phyloP scores from a whole-genome alignment of 2,329 filamentous ascomycete species.

The Neonectria neomacrospora region DNA sequence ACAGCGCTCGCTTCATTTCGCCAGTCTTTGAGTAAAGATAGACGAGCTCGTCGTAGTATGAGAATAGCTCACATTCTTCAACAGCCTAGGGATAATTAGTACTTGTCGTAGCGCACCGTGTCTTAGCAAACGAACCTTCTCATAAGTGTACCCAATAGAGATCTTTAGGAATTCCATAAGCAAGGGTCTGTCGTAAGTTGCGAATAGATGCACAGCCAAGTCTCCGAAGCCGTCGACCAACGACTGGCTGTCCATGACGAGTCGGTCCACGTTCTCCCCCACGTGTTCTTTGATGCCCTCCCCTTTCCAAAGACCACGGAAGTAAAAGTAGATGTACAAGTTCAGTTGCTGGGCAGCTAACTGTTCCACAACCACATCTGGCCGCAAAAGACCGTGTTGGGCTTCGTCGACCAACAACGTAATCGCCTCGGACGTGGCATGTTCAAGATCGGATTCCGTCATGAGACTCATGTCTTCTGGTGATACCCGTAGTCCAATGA shows the following conservation, averaged over 20 bases:
- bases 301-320: constrained; percentile 86
- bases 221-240: constrained; percentile 90
- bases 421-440: constrained; percentile 84
- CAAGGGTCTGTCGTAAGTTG: constrained; percentile 80
- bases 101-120: background rate
- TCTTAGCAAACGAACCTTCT: constrained; percentile 61
- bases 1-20: constrained; percentile 89
- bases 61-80: constrained; percentile 80
- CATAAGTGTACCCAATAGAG: constrained; percentile 89
- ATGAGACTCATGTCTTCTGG: constrained; percentile 74
- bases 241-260: constrained; percentile 69
- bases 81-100: constrained; percentile 61
- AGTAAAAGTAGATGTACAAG: constrained; percentile 91
- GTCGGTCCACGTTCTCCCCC: constrained; percentile 65
- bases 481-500: constrained; percentile 87
- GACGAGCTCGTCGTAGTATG: constrained; percentile 92
- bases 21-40: constrained; percentile 96
- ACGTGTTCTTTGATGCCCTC: constrained; percentile 68
- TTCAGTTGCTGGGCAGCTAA: constrained; percentile 74
- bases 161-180: constrained; percentile 89
- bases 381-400: constrained; percentile 84
- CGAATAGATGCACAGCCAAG: constrained; percentile 86
- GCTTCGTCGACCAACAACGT: constrained; percentile 90
- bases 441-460: constrained; percentile 76
- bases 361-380: constrained; percentile 81